Evolutionary conservation across 176 grass and related monocot species (phyloP), one percentile per base, ranked within the genome.

Genomic region (Otatea glauca): DNA sequence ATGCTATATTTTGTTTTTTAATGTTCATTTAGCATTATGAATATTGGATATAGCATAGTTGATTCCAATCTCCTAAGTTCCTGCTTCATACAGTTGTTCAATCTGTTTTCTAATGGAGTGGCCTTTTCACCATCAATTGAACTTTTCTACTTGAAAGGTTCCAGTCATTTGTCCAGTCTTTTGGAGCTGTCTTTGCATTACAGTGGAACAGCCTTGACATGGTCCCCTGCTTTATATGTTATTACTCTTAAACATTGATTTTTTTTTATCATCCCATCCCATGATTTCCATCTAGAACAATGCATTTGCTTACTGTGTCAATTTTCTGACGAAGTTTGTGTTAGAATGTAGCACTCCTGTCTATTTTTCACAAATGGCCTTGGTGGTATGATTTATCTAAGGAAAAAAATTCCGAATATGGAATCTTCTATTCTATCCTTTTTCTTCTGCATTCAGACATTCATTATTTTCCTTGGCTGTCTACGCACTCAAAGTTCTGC

Each of bases 371-470:
- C 18, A 25, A 69, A 23, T 68, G 34, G 25, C 15, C 13, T 55
- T 81, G 37, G 18, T 42, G 34, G 34, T 24, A 49, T 20, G 23
- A 54, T 18, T 10, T 35, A n/a, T 6, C 1, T 72, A 61, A 45
- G 17, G 17, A 42, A 45, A 55, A 48, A 12, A 61, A 5, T 42
- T 18, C 23, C 3, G 7, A 24, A 24, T 44, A 2, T 59, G 7
- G 39, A 38, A 53, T 65, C 54, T 12, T 83, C 14, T 66, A 75
- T 6, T 25, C n/a, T 60, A 25, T 56, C 47, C 23, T 23, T 71
- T 71, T 35, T 71, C 23, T 61, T 66, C 16, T 49, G 35, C 58
- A 35, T 86, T 61, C n/a, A 32, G 5, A 21, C 24, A 71, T 72
- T 61, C 9, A 16, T 9, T 49, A 54, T 48, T 86, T 63, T 80